These are phyloP conservation scores for Eutypella sp. DNA, from an alignment of 2,329 filamentous ascomycete genomes.

Conservation along the genomic window DNA sequence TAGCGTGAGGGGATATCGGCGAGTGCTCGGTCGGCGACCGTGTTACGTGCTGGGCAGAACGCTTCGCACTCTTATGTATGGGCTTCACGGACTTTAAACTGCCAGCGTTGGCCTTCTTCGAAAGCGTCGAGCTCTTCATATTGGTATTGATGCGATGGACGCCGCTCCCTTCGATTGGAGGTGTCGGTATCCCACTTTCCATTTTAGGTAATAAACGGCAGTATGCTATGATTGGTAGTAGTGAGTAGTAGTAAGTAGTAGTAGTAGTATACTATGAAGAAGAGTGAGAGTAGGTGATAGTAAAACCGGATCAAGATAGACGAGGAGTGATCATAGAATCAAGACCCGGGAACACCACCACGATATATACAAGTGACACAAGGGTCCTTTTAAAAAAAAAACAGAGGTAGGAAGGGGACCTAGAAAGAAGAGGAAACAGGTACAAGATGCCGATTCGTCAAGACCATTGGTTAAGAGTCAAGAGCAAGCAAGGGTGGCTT, in stretches of 20 bases:
- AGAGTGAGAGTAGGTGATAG: constrained; percentile 14
- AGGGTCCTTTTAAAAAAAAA: too few relatives aligned
- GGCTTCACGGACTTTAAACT: constrained; percentile 45
- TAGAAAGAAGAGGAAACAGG: too few relatives aligned
- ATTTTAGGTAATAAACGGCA: constrained; percentile 35
- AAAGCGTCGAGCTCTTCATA: constrained; percentile 19
- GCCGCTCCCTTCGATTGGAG: constrained; percentile 38
- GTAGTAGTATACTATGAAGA: constrained; percentile 26
- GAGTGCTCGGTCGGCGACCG: constrained; percentile 33
- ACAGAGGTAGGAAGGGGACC: too few relatives aligned
- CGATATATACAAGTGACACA: too few relatives aligned
- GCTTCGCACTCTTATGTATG: constrained; percentile 47
- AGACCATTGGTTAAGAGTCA: too few relatives aligned
- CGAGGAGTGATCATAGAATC: too few relatives aligned
- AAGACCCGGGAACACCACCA: too few relatives aligned
- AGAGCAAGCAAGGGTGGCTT: too few relatives aligned
- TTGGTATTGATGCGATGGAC: too few relatives aligned
- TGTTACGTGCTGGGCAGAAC: constrained; percentile 37
- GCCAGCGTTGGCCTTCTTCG: constrained; percentile 26
- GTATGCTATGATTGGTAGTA: constrained; percentile 11
- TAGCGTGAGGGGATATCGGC: constrained; percentile 31
- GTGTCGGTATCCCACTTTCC: constrained; percentile 48
- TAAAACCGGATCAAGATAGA: too few relatives aligned
- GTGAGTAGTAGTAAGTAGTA: constrained; percentile 13
- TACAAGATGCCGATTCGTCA: too few relatives aligned